Conservation (phyloP, 345 rosid species). For the Durio zibethinus region DNA sequence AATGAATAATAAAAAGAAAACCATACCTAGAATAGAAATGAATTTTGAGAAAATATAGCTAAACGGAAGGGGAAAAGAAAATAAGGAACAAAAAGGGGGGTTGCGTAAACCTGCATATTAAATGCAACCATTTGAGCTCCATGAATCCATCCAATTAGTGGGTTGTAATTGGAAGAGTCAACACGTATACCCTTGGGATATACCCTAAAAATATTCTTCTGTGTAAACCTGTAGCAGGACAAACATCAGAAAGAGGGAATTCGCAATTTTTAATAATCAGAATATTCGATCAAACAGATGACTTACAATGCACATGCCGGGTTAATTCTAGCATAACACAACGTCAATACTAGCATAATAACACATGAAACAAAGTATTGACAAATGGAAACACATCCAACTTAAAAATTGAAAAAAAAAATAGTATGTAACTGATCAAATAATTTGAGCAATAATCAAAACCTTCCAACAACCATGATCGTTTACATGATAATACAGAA, state of each 20-base stretch:
- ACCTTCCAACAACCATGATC: not conserved
- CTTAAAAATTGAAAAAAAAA: not conserved
- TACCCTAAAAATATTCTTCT: conserved; percentile 68
- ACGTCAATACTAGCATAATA: not conserved
- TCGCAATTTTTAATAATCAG: not conserved
- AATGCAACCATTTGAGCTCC: conserved; percentile 99
- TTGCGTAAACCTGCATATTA: conserved; percentile 74
- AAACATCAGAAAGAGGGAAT: conserved; percentile 15
- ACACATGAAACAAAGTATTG: not conserved
- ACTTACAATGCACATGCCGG: not conserved
- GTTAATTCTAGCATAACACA: not conserved
- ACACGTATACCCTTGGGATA: conserved; percentile 86
- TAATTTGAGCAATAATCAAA: not conserved
- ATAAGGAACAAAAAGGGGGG: not conserved
- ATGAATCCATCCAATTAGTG: conserved; percentile 79
- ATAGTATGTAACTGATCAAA: not conserved
- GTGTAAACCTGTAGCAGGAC: conserved; percentile 64
- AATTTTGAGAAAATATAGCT: not conserved
- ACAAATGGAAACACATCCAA: not conserved
- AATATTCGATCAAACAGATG: not conserved
- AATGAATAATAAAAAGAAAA: not conserved
- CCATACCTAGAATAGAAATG: not conserved
- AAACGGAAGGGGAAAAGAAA: not conserved
- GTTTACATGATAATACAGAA: not conserved
- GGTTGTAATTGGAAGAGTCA: conserved; percentile 85